Percentiles rank a stretch among this genome's conserved stretches.
Evolutionary conservation across 768 basidiomycete species (phyloP).

Genomic region (Ephemerocybe angulata): DNA sequence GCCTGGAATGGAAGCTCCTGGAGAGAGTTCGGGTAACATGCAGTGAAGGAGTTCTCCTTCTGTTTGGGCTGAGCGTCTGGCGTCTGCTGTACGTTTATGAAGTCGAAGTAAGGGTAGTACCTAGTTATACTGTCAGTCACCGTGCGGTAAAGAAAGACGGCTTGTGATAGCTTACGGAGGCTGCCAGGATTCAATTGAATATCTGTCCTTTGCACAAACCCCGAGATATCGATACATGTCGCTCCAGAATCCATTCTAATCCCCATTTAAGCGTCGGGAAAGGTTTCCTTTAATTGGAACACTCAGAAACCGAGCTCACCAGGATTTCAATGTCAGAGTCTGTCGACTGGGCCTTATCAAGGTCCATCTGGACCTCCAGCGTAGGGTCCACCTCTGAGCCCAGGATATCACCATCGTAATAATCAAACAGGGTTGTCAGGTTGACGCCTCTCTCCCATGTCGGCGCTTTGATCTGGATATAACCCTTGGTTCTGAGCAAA

Average conservation of each 20-base stretch:
- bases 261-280: too few relatives aligned
- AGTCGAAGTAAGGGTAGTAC: background rate
- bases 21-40: background rate
- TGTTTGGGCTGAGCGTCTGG: background rate
- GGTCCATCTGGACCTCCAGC: background rate
- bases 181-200: background rate
- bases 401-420: background rate
- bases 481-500: background rate
- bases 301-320: background rate
- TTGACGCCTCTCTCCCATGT: background rate
- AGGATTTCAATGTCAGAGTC: background rate
- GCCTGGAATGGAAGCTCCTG: background rate
- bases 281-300: too few relatives aligned
- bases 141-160: background rate
- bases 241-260: background rate
- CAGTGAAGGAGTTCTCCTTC: constrained; percentile 1
- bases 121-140: background rate
- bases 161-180: background rate
- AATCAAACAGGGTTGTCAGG: background rate
- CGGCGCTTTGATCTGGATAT: background rate
- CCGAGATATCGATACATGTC: background rate
- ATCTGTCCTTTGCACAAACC: background rate
- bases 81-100: background rate
- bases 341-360: background rate
- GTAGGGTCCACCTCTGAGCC: background rate